Percentiles rank a stretch among this genome's conserved stretches.
Evolutionary conservation across 2,329 filamentous ascomycete genomes (phyloP).

Genomic region (Ophiostoma himal-ulmi): DNA sequence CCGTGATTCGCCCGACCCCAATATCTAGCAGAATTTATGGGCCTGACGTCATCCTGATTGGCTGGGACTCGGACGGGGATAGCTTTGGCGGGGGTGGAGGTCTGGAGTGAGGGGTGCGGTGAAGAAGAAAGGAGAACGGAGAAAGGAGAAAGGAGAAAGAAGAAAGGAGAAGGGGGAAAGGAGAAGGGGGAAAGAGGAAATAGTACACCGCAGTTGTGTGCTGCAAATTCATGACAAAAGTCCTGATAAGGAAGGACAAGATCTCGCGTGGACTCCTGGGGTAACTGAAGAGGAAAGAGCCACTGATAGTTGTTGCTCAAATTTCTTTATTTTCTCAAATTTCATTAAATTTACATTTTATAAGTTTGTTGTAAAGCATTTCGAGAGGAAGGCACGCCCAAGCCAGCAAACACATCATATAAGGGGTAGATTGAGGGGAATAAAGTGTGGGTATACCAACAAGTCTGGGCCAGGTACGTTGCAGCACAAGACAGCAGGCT

Average conservation of each 20-base stretch:
- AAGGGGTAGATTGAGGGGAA: neutral
- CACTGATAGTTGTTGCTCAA: neutral
- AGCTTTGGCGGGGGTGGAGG: conserved; percentile 22
- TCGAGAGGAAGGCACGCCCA: neutral
- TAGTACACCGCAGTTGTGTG: neutral
- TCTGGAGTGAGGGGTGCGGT: conserved; percentile 14
- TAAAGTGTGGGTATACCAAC: neutral
- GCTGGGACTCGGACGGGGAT: neutral
- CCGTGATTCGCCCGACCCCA: conserved; percentile 20
- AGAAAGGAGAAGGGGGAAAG: no score
- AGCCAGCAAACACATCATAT: neutral
- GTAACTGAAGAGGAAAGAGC: neutral
- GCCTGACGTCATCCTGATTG: conserved; percentile 13
- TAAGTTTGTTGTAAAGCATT: neutral
- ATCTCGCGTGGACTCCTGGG: neutral
- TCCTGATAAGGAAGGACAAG: neutral
- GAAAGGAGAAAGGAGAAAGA: no score
- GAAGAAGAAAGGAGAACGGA: conserved; percentile 7
- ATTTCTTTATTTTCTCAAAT: neutral
- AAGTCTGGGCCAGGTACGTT: neutral
- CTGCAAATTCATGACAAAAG: neutral
- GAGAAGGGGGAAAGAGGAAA: no score
- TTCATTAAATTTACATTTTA: neutral
- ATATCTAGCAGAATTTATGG: conserved; percentile 12
- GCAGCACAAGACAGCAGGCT: neutral